A percentile compares a stretch with the other conserved stretches of the same genome.
Conservation (phyloP, 2,329 filamentous ascomycete genomes). For the Fusarium coicis region DNA sequence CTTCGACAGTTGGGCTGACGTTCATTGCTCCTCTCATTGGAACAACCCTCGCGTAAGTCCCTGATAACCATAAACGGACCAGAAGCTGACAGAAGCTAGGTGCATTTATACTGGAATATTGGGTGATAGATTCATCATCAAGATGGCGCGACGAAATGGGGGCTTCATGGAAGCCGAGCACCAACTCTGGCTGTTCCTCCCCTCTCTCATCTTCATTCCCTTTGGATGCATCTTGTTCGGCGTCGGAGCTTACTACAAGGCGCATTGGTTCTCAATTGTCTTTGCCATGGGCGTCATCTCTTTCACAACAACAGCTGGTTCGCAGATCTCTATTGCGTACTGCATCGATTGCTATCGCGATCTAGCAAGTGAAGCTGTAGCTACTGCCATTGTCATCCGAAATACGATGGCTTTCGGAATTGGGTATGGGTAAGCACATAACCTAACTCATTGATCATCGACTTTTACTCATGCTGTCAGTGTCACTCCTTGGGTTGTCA, state of each 20-base stretch:
- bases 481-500: neutral
- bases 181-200: neutral
- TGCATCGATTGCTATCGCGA: neutral
- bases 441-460: accelerated
- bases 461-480: neutral
- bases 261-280: neutral
- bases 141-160: neutral
- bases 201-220: neutral
- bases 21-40: neutral
- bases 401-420: neutral
- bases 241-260: neutral
- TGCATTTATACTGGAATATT: neutral
- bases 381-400: neutral
- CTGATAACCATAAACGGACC: accelerated
- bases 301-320: neutral
- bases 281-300: neutral
- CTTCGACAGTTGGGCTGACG: neutral
- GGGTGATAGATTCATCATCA: neutral
- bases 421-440: neutral
- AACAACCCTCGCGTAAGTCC: neutral
- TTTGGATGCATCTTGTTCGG: neutral
- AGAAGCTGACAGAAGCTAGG: neutral
- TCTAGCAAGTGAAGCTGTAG: neutral
- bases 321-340: neutral
- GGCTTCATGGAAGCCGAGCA: neutral